Conservation (phyloP, 306 rosid species). For the Gynostemma pentaphyllum region DNA sequence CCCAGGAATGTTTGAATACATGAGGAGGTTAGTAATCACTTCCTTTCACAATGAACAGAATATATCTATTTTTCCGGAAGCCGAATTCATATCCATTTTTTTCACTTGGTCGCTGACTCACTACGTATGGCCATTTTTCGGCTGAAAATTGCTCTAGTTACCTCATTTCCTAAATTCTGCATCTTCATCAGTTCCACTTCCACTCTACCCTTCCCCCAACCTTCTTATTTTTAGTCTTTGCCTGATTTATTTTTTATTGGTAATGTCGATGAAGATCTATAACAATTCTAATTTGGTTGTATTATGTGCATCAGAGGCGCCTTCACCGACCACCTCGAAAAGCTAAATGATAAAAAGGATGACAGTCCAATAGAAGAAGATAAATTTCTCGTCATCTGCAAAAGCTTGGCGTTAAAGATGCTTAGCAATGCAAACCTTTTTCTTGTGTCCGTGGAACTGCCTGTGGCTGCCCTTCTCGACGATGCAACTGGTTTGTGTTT, state of each 20-base stretch:
- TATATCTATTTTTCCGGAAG: too few species aligned
- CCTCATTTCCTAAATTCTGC: too few species aligned
- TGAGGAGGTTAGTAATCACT: constrained; percentile 50
- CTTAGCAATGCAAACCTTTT: constrained; percentile 66
- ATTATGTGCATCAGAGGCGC: constrained; percentile 47
- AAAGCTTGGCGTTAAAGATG: constrained; percentile 64
- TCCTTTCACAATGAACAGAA: neutral
- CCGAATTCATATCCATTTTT: too few species aligned
- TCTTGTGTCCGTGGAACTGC: constrained; percentile 81
- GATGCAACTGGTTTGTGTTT: constrained; percentile 88
- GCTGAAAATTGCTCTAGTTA: too few species aligned
- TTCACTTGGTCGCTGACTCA: too few species aligned
- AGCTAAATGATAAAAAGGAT: constrained; percentile 38
- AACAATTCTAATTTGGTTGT: neutral
- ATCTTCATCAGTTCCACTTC: too few species aligned
- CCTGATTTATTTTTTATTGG: neutral
- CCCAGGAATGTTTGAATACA: constrained; percentile 90
- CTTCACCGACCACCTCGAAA: constrained; percentile 60
- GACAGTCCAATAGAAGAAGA: constrained; percentile 39
- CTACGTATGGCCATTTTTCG: too few species aligned
- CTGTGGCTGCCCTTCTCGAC: constrained; percentile 54
- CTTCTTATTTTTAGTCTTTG: too few species aligned
- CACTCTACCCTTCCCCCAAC: too few species aligned
- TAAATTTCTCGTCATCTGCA: constrained; percentile 66
- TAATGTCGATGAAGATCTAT: neutral